phyloP scores from a whole-genome alignment of 1,284 basidiomycete species.

The Moesziomyces aphidis region DNA sequence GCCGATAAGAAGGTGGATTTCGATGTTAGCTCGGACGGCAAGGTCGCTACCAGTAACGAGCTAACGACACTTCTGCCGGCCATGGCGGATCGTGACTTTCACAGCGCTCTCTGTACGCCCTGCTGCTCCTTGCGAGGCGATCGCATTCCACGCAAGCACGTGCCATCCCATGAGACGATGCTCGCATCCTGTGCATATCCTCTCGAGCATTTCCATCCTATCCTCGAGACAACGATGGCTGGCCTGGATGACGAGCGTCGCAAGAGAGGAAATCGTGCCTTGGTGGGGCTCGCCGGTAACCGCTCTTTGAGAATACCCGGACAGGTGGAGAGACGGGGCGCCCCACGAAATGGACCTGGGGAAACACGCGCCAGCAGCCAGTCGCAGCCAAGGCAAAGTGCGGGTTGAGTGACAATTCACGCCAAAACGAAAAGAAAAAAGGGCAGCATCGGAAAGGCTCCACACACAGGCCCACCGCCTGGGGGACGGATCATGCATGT shows the following conservation, averaged over 20 bases:
- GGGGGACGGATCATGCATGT: too few relatives aligned
- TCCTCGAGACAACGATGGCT: too few relatives aligned
- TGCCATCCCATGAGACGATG: neutral
- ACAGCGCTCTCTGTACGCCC: neutral
- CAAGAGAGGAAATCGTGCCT: neutral
- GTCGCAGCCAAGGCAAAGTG: too few relatives aligned
- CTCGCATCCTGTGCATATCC: too few relatives aligned
- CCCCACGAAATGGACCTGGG: neutral
- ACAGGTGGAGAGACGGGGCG: constrained; percentile 7
- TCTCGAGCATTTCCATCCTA: too few relatives aligned
- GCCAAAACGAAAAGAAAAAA: neutral
- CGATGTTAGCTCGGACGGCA: neutral
- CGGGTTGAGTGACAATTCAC: neutral
- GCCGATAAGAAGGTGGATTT: neutral
- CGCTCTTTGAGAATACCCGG: constrained; percentile 7
- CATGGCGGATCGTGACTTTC: neutral
- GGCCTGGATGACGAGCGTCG: neutral
- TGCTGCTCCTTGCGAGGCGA: neutral
- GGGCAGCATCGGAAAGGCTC: neutral
- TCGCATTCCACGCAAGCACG: neutral
- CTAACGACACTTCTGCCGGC: neutral
- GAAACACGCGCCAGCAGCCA: neutral
- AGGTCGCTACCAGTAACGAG: neutral
- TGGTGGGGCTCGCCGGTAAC: constrained; percentile 1
- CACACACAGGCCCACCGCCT: neutral